These are phyloP conservation scores for Pichia ethanolica DNA, from an alignment of 805 yeast genomes.

Conservation along the genomic window DNA sequence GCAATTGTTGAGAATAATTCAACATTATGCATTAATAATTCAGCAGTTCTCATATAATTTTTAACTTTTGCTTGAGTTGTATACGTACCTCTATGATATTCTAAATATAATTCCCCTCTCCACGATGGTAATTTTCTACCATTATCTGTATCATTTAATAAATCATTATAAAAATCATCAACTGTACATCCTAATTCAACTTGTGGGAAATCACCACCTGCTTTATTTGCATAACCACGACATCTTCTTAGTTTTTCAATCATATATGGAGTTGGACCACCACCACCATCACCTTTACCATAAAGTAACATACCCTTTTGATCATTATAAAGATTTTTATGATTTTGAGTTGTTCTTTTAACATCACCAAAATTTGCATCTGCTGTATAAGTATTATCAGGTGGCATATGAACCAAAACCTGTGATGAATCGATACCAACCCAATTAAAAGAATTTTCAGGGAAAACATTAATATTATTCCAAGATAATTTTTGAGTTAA, in stretches of 20 bases:
- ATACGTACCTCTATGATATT: conserved; percentile 94
- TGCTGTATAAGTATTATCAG: conserved; percentile 93
- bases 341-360: conserved; percentile 67
- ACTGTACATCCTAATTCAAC: conserved; percentile 73
- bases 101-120: conserved; percentile 91
- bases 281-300: conserved; percentile 98
- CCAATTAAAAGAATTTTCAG: conserved; percentile 91
- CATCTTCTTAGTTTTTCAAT: conserved; percentile 86
- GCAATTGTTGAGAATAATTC: conserved; percentile 78
- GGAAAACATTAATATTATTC: conserved; percentile 91
- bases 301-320: conserved; percentile 75
- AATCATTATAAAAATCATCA: conserved; percentile 68
- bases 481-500: conserved; percentile 91
- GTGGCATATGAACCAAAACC: conserved; percentile 95
- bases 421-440: conserved; percentile 91
- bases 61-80: conserved; percentile 89
- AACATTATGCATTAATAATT: conserved; percentile 72
- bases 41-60: conserved; percentile 68
- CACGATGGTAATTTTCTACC: conserved; percentile 74
- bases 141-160: conserved; percentile 52
- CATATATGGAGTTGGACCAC: conserved; percentile 95
- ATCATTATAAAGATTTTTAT: conserved; percentile 74
- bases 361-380: conserved; percentile 92
- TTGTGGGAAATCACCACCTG: conserved; percentile 67
- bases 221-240: conserved; percentile 77